phyloP scores from a whole-genome alignment of 2,329 filamentous ascomycete genomes.

The Eutypa lata region DNA sequence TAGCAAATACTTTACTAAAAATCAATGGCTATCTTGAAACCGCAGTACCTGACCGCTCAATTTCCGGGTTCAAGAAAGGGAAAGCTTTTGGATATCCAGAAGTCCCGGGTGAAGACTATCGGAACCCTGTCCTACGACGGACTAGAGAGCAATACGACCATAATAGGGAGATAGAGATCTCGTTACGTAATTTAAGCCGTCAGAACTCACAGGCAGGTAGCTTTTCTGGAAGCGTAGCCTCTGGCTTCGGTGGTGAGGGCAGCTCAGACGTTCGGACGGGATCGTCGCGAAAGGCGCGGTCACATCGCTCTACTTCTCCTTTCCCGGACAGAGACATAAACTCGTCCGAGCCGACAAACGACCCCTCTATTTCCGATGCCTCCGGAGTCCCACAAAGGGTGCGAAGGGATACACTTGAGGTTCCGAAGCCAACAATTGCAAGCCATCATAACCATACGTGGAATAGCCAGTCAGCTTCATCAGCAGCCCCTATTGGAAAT shows the following conservation, averaged over 20 bases:
- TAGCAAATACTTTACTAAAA: constrained; percentile 40
- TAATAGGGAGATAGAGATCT: constrained; percentile 26
- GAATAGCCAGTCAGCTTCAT: too few relatives aligned
- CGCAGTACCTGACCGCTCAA: constrained; percentile 45
- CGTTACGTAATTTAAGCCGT: constrained; percentile 21
- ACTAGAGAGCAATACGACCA: constrained; percentile 40
- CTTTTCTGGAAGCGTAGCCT: constrained; percentile 30
- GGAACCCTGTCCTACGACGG: constrained; percentile 38
- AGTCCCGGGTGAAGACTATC: constrained; percentile 49
- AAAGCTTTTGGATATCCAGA: constrained; percentile 50
- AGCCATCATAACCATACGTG: too few relatives aligned
- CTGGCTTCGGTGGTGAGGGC: constrained; percentile 21
- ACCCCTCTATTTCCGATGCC: constrained; percentile 4
- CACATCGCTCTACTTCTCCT: constrained; percentile 17
- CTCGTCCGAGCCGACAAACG: neutral
- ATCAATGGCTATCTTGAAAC: constrained; percentile 45
- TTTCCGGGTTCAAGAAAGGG: constrained; percentile 42
- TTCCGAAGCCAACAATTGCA: too few relatives aligned
- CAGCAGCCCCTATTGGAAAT: too few relatives aligned
- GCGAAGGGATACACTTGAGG: constrained; percentile 30
- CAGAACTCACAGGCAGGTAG: constrained; percentile 36
- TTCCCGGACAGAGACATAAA: constrained; percentile 5
- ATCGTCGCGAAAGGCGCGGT: constrained; percentile 12
- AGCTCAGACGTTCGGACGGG: constrained; percentile 9
- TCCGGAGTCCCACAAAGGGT: constrained; percentile 13